These are phyloP conservation scores for Leccinum pallidistipes DNA, from an alignment of 1,284 basidiomycete species.

Conservation along the genomic window DNA sequence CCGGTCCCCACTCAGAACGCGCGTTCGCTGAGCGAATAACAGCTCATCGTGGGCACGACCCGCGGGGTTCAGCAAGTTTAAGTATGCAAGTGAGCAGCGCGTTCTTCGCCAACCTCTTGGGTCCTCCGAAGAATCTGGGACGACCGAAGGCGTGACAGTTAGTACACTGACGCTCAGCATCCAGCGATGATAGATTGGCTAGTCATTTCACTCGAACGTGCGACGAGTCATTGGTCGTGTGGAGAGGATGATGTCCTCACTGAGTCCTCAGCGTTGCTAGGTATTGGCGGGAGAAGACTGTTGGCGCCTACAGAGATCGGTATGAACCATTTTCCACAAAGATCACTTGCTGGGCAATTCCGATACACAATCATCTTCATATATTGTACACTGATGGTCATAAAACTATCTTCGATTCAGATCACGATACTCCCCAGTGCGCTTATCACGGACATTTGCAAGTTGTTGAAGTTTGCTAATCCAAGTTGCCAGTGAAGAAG, in stretches of 20 bases:
- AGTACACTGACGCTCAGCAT: neutral
- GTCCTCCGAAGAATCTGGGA: neutral
- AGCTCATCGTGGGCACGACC: conserved; percentile 38
- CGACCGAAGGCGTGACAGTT: neutral
- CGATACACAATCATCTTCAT: neutral
- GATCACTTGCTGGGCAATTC: neutral
- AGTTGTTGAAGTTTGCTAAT: neutral
- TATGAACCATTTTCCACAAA: neutral
- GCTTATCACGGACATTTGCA: neutral
- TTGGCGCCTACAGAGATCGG: neutral
- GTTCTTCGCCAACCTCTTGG: neutral
- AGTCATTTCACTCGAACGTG: neutral
- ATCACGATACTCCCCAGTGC: neutral
- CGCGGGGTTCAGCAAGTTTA: conserved; percentile 39
- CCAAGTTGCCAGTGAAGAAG: neutral
- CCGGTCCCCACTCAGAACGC: conserved; percentile 2
- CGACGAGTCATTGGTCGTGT: neutral
- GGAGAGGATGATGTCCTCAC: no score
- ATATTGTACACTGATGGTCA: neutral
- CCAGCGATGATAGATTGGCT: neutral
- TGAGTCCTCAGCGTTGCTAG: neutral
- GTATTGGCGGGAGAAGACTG: neutral
- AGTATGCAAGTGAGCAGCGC: conserved; percentile 30
- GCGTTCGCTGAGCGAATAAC: conserved; percentile 29
- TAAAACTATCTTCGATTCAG: neutral